These are phyloP conservation scores for Annulohypoxylon truncatum DNA, from an alignment of 2,329 filamentous ascomycete species.

Conservation along the genomic window DNA sequence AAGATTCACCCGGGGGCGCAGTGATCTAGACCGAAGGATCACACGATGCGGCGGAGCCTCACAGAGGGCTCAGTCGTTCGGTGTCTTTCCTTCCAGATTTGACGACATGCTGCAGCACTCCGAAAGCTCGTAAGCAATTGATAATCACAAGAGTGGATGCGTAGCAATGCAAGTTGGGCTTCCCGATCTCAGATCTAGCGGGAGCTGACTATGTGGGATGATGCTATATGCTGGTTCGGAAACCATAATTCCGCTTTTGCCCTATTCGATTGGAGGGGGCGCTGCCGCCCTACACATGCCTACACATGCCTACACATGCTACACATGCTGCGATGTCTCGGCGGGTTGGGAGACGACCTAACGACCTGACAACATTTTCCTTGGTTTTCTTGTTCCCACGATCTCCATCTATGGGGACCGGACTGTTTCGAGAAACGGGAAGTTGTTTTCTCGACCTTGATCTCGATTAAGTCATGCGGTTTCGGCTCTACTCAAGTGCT, in stretches of 20 bases:
- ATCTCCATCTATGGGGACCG: neutral
- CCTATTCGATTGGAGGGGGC: neutral
- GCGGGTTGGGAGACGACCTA: too few relatives aligned
- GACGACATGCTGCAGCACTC: conserved; percentile 1
- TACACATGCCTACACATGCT: too few relatives aligned
- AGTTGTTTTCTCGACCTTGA: neutral
- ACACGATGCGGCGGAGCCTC: conserved; percentile 11
- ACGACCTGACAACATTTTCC: neutral
- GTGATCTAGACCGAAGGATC: neutral
- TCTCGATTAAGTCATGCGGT: conserved; percentile 12
- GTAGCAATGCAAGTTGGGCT: neutral
- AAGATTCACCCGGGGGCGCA: neutral
- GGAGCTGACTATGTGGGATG: conserved; percentile 3
- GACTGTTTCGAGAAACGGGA: neutral
- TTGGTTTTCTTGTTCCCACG: neutral
- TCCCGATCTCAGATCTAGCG: conserved; percentile 8
- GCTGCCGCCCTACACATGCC: conserved; percentile 4
- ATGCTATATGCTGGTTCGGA: neutral
- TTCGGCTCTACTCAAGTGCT: conserved; percentile 16
- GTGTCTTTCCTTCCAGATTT: conserved; percentile 10
- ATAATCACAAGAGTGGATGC: conserved; percentile 27
- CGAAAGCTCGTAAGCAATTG: conserved; percentile 28
- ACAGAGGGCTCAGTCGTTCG: conserved; percentile 4
- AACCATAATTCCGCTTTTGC: conserved; percentile 14
- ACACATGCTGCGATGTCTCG: too few relatives aligned